Base-by-base conservation (phyloP, 345 rosid species). In the Arabidopsis arenosa region DNA sequence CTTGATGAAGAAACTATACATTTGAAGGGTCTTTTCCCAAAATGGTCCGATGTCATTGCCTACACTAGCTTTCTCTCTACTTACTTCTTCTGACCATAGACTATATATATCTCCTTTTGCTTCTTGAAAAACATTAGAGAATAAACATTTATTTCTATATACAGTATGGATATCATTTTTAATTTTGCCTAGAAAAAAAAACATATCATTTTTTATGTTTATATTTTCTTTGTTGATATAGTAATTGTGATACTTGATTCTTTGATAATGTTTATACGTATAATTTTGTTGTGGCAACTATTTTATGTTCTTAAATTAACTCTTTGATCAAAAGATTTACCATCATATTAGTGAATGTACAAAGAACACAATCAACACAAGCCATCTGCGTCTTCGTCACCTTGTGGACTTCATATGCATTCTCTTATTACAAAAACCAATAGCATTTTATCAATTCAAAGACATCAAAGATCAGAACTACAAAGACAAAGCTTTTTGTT, bases 21-120 rank as follows among this genome's bases (percentile, higher is more conserved):
- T 71, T 67, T 95, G 79, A 95, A 87, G 79, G 35, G 81, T 47
- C 83, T 89, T 12, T 95, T 92, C 80, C 99, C 99, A 12, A 77
- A 82, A 52, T 95, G 98, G 99, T 84, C 85, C 4, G 99, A 93
- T 70, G 90, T 91, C 7, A 78, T 80, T 47, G 81, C 97, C 17
- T 87, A 83, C 80, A 83, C 96, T 32, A 84, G 93, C 80, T 93
- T 86, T 60, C 23, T 87, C 81, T 95, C 99, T 54, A 88, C 75
- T 56, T 95, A 89, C 79, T 49, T 72, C 51, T 85, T 95, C 81
- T 94, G 82, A 70, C 56, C 69, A 64, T 66, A 56, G 2, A 56
- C 55, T 36, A 18, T 17, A 41, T 30, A 21, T 40, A 21, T 43
- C 56, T 73, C 44, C 44, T 18, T 51, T 23, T 45, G 8, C 0